These are phyloP conservation scores for Stipa capillata DNA, from an alignment of 176 grass and related monocot genomes.

Conservation along the genomic window DNA sequence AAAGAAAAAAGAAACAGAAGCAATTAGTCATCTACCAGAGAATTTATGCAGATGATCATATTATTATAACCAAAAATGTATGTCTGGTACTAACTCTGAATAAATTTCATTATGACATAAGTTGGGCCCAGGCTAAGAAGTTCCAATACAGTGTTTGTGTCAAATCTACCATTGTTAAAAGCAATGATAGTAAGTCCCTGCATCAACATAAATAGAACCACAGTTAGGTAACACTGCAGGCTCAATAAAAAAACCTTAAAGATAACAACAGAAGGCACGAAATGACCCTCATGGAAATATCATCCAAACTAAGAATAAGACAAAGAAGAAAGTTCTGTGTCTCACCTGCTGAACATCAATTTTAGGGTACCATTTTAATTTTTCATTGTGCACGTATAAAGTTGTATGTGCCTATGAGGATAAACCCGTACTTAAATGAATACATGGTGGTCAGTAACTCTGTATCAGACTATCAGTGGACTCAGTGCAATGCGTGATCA, in stretches of 20 bases:
- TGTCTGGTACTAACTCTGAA: constrained; percentile 56
- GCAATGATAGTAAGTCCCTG: constrained; percentile 93
- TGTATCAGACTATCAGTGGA: neutral
- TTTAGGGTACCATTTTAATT: neutral
- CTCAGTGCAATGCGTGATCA: neutral
- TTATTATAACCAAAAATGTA: neutral
- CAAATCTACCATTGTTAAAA: constrained; percentile 53
- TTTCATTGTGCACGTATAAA: neutral
- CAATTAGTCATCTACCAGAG: constrained; percentile 11
- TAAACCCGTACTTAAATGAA: neutral
- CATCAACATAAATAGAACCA: constrained; percentile 26
- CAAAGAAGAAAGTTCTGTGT: neutral
- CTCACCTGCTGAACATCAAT: neutral
- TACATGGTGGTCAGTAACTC: neutral
- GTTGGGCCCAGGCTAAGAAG: constrained; percentile 87
- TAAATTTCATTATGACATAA: constrained; percentile 77
- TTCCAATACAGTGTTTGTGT: constrained; percentile 39
- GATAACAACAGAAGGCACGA: neutral
- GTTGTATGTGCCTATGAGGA: neutral
- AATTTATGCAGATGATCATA: neutral
- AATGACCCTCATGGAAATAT: constrained; percentile 1
- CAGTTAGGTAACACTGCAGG: neutral
- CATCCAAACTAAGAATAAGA: neutral
- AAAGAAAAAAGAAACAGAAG: constrained; percentile 10
- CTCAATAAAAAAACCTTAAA: neutral